phyloP scores from a whole-genome alignment of 768 basidiomycete genomes.

The Xanthoconium stramineum region DNA sequence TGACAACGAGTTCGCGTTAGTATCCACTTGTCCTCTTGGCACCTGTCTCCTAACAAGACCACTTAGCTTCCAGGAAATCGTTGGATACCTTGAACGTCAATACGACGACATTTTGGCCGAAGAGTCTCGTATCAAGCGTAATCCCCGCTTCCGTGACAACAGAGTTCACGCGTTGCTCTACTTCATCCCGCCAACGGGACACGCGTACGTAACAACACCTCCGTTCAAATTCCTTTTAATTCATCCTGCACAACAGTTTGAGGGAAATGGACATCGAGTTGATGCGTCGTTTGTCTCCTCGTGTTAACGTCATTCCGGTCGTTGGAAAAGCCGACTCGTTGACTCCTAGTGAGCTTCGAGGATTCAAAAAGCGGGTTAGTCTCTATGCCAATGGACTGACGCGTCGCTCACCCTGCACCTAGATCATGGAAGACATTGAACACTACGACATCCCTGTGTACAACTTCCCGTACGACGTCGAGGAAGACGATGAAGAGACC shows the following conservation, averaged over 20 bases:
- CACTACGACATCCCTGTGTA: slow-evolving; percentile 98
- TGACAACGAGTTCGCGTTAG: slow-evolving; percentile 97
- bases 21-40: slow-evolving; percentile 17
- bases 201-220: slow-evolving; percentile 61
- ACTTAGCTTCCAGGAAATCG: slow-evolving; percentile 91
- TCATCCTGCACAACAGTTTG: slow-evolving; percentile 45
- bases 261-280: slow-evolving; percentile 99
- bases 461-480: slow-evolving; percentile 99
- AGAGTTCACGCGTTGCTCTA: slow-evolving; percentile 94
- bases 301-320: slow-evolving; percentile 98
- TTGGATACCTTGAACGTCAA: slow-evolving; percentile 95
- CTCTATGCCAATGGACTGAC: not conserved
- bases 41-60: slow-evolving; percentile 3
- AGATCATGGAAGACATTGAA: slow-evolving; percentile 99
- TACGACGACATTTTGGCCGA: slow-evolving; percentile 99
- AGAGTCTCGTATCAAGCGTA: slow-evolving; percentile 99
- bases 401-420: slow-evolving; percentile 1
- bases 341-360: slow-evolving; percentile 88
- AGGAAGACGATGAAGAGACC: slow-evolving; percentile 99
- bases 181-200: slow-evolving; percentile 98
- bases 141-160: slow-evolving; percentile 98
- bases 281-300: slow-evolving; percentile 95
- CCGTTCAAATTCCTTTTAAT: not conserved
- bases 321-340: slow-evolving; percentile 95
- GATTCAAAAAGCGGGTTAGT: slow-evolving; percentile 90